Evolutionary conservation across 176 grass and related monocot species (phyloP), one percentile per base, ranked within the genome.

Genomic region (Aechmea fasciata): DNA sequence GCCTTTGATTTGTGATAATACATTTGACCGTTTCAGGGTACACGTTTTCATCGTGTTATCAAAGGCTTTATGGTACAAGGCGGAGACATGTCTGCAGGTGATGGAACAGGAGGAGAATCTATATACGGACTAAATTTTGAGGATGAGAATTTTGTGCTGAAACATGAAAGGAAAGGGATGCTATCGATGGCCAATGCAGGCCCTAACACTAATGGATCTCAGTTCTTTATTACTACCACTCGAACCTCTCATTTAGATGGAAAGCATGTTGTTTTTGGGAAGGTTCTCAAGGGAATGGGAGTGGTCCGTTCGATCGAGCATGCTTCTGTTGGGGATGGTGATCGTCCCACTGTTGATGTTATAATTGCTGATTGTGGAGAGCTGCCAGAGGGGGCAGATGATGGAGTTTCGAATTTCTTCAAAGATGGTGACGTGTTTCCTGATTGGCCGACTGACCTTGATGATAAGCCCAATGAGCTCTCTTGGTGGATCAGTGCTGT

Each of bases 51-150:
- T 75, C 89, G 89, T 49, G 85, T 90, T 8, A 51, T 96, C 53
- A 92, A 92, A 75, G 88, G 93, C 66, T 90, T 96, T 75, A 92
- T 96, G 89, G 75, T 96, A 70, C 91, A 96, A 96, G 88, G 88
- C 2, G 93, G 93, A 76, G 93, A 92, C 80, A 96, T 92, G 69
- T 92, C 86, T 75, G 79, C 81, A 28, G 93, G 83, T 65, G 93
- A 92, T 76, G 89, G 93, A 71, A 85, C 89, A 50, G 89, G 93
- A 26, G 93, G 89, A 22, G 86, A 90, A 49, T 92, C 93, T 15
- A 90, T 96, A 82, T 96, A 96, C 59, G 93, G 86, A 70, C 66
- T 77, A 70, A 87, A 90, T 57, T 96, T 96, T 81, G 88, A 83
- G 14, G 93, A 96, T 69, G 93, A 96, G 64, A 92, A 90, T 78